phyloP scores from a whole-genome alignment of 2,329 filamentous ascomycete genomes.

The Paraconiothyrium brasiliense region DNA sequence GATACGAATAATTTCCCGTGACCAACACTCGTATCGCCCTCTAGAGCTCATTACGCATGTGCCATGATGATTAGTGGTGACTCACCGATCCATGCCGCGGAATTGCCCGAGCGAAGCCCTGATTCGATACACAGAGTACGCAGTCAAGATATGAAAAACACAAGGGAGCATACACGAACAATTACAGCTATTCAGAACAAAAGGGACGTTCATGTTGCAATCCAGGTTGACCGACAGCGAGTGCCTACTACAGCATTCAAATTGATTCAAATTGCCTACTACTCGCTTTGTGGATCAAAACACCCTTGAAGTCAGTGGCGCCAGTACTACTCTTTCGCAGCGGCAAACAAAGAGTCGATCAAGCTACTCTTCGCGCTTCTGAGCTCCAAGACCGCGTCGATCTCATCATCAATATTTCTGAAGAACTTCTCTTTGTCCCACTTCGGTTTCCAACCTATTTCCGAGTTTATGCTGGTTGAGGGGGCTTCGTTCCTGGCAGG shows the following conservation, averaged over 20 bases:
- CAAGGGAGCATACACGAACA: no score
- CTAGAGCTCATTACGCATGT: no score
- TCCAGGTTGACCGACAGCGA: background rate
- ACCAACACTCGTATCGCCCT: no score
- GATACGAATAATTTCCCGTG: background rate
- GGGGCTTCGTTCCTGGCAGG: background rate
- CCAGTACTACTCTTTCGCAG: background rate
- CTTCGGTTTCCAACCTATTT: conserved; percentile 15
- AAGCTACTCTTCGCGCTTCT: conserved; percentile 21
- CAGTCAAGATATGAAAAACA: background rate
- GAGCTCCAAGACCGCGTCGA: conserved; percentile 18
- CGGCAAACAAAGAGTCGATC: conserved; percentile 10
- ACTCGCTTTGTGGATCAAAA: background rate
- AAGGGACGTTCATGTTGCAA: background rate
- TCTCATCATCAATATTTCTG: conserved; percentile 15
- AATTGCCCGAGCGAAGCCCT: conserved; percentile 2
- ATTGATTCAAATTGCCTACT: background rate
- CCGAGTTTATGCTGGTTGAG: background rate
- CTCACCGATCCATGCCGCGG: background rate
- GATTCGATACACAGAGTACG: background rate
- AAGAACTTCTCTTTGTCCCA: conserved; percentile 14
- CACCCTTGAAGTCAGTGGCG: background rate
- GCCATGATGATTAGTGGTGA: background rate
- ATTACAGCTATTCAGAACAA: no score
- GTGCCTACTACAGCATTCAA: background rate